Evolutionary conservation across 1,139 yeast genomes (phyloP).

Genomic region (Hansenula lynferdii): DNA sequence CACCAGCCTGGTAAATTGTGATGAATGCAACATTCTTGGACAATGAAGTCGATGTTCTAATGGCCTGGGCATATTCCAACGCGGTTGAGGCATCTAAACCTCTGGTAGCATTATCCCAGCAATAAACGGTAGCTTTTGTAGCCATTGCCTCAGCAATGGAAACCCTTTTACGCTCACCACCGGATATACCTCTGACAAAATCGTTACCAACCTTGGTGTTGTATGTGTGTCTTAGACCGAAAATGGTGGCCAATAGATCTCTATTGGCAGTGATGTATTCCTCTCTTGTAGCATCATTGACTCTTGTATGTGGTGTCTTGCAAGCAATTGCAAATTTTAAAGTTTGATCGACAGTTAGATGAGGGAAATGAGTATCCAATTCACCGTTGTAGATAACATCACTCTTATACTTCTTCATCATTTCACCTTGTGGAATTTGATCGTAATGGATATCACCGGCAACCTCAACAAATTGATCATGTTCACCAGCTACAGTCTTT

Average conservation of each 20-base stretch:
- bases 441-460: constrained; percentile 38
- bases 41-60: constrained; percentile 34
- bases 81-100: constrained; percentile 61
- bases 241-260: constrained; percentile 46
- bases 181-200: constrained; percentile 73
- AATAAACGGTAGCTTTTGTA: constrained; percentile 44
- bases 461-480: constrained; percentile 29
- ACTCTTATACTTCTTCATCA: constrained; percentile 40
- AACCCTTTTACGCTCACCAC: constrained; percentile 83
- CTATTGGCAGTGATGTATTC: constrained; percentile 44
- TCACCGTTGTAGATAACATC: constrained; percentile 52
- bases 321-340: constrained; percentile 34
- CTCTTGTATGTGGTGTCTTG: constrained; percentile 35
- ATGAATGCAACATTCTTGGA: constrained; percentile 36
- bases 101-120: constrained; percentile 63
- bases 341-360: constrained; percentile 47
- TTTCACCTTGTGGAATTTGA: constrained; percentile 44
- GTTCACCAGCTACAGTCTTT: constrained; percentile 35
- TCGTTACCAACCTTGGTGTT: constrained; percentile 70
- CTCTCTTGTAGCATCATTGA: constrained; percentile 32
- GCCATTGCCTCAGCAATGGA: constrained; percentile 62
- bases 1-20: constrained; percentile 43
- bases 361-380: constrained; percentile 49
- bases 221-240: constrained; percentile 58
- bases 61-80: constrained; percentile 38